Evolutionary conservation across 176 grass and related monocot genomes (phyloP).

Genomic region (Aegilops bicornis): DNA sequence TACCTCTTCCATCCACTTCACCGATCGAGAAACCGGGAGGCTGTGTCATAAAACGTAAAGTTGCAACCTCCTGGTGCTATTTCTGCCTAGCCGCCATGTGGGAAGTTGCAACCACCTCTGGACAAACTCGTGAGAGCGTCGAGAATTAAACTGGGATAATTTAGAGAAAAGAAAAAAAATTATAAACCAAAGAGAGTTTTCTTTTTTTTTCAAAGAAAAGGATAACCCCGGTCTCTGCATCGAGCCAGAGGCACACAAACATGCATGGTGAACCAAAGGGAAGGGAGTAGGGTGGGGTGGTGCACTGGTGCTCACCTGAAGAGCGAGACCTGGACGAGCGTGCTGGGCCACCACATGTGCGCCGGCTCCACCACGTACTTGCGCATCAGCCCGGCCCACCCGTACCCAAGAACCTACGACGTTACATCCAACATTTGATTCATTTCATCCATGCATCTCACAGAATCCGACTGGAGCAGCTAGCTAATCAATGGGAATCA

Average conservation of each 20-base stretch:
- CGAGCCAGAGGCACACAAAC: too few relatives aligned
- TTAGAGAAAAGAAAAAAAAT: neutral
- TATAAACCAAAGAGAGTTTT: neutral
- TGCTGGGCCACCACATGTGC: conserved; percentile 96
- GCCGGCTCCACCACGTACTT: conserved; percentile 87
- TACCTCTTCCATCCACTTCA: too few relatives aligned
- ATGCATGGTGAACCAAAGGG: too few relatives aligned
- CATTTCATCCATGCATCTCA: too few relatives aligned
- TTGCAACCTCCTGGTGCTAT: too few relatives aligned
- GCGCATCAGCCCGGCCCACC: conserved; percentile 89
- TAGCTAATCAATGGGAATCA: too few relatives aligned
- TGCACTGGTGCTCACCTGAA: conserved; percentile 48
- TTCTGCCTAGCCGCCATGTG: neutral
- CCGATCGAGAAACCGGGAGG: too few relatives aligned
- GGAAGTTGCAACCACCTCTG: neutral
- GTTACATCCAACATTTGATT: too few relatives aligned
- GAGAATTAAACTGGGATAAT: neutral
- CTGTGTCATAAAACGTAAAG: too few relatives aligned
- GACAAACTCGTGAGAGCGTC: neutral
- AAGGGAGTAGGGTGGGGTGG: too few relatives aligned
- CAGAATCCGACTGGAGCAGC: neutral
- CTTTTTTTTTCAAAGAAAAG: too few relatives aligned
- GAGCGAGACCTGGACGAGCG: conserved; percentile 92
- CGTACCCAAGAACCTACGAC: conserved; percentile 76
- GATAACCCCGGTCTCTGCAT: too few relatives aligned